Base-by-base conservation (phyloP, 1,284 basidiomycete genomes). In the Fomitopsis palustris region DNA sequence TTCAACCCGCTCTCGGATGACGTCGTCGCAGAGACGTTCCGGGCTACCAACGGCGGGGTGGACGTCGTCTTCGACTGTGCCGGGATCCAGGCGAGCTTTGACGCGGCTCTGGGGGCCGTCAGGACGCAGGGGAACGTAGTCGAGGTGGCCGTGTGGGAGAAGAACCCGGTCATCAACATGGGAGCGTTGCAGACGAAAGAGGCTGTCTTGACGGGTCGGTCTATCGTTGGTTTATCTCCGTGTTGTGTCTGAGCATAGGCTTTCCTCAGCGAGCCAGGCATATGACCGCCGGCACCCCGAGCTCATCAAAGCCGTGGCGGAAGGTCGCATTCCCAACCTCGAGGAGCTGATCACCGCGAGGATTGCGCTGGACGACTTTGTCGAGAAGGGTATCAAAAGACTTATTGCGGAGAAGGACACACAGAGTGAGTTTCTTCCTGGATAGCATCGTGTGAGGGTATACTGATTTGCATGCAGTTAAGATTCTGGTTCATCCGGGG, bases 21-120 rank as follows among this genome's bases (percentile, higher is more conserved):
- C 54, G 61, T 72, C 19, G 62, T 67, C 8, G 56, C 59, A 0
- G 63, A 61, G 16, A 61, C 65, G 8, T 49, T 58, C 10, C 53
- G 63, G 38, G 63, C 66, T 14, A 74, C 73, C 3, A 51, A 60
- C 4, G 67, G 67, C 17, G 72, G 72, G n/a, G 70, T 67, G 5
- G 69, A 72, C 54, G 65, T 73, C 42, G 69, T 70, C 1, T 72
- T 72, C 58, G 74, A 75, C 56, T 73, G 72, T 19, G 72, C 72
- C 1, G 73, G 72, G 7, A 57, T 65, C 3, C 69, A 73, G 54
- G 58, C 56, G 4, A 67, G 67, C 19, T 57, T 75, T 25, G 66
- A 69, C 7, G 61, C 65, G 3, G 72, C 70, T 4, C 56, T 73
- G 37, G 53, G 41, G 19, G 66, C 69, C 5, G 64, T 71, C 25